Evolutionary conservation across 352 stramenopile genomes (phyloP), one percentile per base, ranked within the genome.

Genomic region (Globisporangium sylvaticum): DNA sequence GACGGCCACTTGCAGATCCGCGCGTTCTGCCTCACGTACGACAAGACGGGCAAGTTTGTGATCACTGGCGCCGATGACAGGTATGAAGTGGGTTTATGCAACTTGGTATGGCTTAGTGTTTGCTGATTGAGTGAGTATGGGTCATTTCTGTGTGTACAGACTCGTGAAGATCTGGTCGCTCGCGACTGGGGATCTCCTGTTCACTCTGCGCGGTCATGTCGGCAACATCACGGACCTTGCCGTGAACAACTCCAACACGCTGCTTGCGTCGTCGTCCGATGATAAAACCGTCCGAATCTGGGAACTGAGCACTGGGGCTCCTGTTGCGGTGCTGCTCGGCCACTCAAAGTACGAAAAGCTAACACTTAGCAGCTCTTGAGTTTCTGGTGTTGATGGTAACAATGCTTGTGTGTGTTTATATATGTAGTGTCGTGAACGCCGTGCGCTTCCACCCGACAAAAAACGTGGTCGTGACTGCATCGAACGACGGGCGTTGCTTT

Each of bases 111-210:
- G 7, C 37, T 15, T 44, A 18, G 0, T 44, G 4, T 44, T 61
- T n/a, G 31, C 10, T 61, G 31, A 50, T 22, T 12, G 39, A 48
- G 39, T 48, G 39, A 48, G 10, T 14, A 8, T 48, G 39, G 39
- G 34, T 42, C 34, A 48, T 37, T 25, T 58, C 6, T 18, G 4
- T 61, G 24, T 24, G 1, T 9, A 52, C 66, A 96, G 93, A 58
- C 77, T 99, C 15, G 92, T 98, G 32, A 99, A 99, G 75, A 88
- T 99, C 34, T 99, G 97, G 91, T 97, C 90, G 59, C 72, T 98
- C 32, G 78, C 74, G 27, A 96, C 89, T 6, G 89, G 89, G 7
- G 81, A 95, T 53, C 72, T 97, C 1, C 59, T 87, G 5, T 93
- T 94, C 60, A 95, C 89, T 18, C 71, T 96, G 7, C 88, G 89